phyloP scores from a whole-genome alignment of 106 monocot species.

The Triglochin maritima region DNA sequence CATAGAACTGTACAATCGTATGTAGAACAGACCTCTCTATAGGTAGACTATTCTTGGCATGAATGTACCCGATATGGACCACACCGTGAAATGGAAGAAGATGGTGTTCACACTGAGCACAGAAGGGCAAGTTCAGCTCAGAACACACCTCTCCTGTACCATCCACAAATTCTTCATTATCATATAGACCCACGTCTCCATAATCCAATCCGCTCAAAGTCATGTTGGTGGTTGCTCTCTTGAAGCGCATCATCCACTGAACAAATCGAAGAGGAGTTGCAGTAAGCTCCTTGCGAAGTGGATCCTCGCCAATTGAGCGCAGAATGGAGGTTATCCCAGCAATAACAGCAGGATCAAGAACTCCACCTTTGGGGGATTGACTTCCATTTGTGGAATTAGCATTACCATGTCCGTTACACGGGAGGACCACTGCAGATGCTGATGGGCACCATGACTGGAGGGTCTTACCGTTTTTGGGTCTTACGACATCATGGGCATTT shows the following conservation, averaged over 20 bases:
- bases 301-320: conserved; percentile 64
- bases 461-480: not conserved
- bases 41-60: conserved; percentile 5
- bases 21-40: conserved; percentile 49
- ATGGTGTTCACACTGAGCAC: conserved; percentile 91
- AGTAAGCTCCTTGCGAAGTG: conserved; percentile 58
- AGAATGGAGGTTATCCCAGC: conserved; percentile 50
- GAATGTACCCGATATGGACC: conserved; percentile 64
- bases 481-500: not conserved
- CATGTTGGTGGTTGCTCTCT: conserved; percentile 34
- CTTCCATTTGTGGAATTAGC: conserved; percentile 19
- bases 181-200: not conserved
- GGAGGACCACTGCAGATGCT: conserved; percentile 20
- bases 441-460: conserved; percentile 59
- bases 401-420: conserved; percentile 24
- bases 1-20: conserved; percentile 58
- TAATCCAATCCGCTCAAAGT: conserved; percentile 30
- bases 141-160: conserved; percentile 15
- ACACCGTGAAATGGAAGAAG: conserved; percentile 85
- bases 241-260: conserved; percentile 87
- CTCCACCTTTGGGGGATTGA: conserved; percentile 10
- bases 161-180: conserved; percentile 1
- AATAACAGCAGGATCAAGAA: conserved; percentile 39
- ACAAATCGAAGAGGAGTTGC: conserved; percentile 79
- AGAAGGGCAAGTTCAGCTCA: conserved; percentile 70